Base-by-base conservation (phyloP, 805 yeast genomes). In the Yamadazyma phyllophila region DNA sequence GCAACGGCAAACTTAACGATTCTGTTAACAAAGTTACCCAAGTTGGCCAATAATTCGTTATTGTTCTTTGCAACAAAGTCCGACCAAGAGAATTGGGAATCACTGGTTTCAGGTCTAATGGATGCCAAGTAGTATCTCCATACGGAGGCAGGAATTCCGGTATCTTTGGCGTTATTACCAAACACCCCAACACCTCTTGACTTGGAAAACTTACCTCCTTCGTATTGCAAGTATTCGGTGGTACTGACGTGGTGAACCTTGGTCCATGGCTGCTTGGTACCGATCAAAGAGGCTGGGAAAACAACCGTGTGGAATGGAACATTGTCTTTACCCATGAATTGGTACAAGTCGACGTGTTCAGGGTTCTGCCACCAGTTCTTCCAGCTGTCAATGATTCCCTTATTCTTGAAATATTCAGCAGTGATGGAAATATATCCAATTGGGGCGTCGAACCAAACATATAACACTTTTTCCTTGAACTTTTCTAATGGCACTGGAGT, bases 321-420 rank as follows among this genome's bases (percentile, higher is more conserved):
- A 62, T 94, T 94, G 69, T 94, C 99, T 67, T 94, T 94, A 69
- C 99, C 99, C 99, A 94, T 94, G 67, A 94, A 94, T 74, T 94
- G 99, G 66, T 88, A 89, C 55, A 94, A 74, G 54, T 86, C 70
- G 52, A 94, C 97, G 51, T 90, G 65, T 44, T 90, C 89, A n/a
- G 96, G 96, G 61, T 86, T 76, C 58, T 80, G 81, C 99, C 99
- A 94, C 99, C 99, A 92, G 56, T 80, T 63, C 58, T 77, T 71
- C 98, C 98, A 92, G 43, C 76, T 78, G 5, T 61, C 62, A 10
- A 55, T 41, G 30, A 45, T 47, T 4, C 47, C 48, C 37, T 71
- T 71, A 37, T 59, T 58, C 50, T 69, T 63, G 57, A 71, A 70
- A 70, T 92, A 95, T 65, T 85, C 86, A 20, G 98, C 97, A 26